Percentiles rank a stretch among this genome's conserved stretches.
These are phyloP conservation scores for Lagenaria siceraria DNA, from an alignment of 306 rosid genomes.

Conservation along the genomic window DNA sequence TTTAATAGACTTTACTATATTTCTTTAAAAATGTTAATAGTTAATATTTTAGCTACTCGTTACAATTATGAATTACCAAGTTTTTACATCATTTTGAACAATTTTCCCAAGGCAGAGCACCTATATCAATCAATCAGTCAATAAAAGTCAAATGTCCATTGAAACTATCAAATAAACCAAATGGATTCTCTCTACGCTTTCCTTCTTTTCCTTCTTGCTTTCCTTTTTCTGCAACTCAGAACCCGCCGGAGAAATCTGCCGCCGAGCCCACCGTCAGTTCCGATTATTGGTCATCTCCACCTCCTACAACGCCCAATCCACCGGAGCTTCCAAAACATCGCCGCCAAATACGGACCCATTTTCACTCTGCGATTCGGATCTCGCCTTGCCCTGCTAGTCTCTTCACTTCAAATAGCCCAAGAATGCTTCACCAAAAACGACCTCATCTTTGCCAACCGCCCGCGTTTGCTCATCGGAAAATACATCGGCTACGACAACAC, in stretches of 20 bases:
- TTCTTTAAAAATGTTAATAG: no score
- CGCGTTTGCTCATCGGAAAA: constrained; percentile 1
- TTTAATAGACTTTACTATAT: no score
- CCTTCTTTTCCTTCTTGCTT: background rate
- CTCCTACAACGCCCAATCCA: constrained; percentile 24
- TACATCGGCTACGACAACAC: constrained; percentile 27
- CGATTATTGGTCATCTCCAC: constrained; percentile 39
- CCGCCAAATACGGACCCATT: constrained; percentile 25
- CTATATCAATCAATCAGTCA: background rate
- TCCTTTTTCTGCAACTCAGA: background rate
- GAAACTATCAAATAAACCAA: background rate
- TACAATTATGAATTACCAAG: no score
- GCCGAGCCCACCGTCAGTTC: constrained; percentile 31
- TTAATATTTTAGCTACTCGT: no score
- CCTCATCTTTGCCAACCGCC: constrained; percentile 27
- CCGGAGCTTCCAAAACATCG: constrained; percentile 11
- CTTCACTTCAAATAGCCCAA: constrained; percentile 8
- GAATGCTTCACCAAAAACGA: background rate
- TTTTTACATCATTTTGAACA: no score
- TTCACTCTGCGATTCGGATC: constrained; percentile 19
- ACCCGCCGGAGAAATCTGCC: constrained; percentile 16
- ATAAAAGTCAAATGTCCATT: background rate
- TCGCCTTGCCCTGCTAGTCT: constrained; percentile 20
- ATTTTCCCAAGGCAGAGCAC: background rate
- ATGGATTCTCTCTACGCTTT: background rate